Evolutionary conservation across 768 basidiomycete species (phyloP).

Genomic region (Amanita phalloides): DNA sequence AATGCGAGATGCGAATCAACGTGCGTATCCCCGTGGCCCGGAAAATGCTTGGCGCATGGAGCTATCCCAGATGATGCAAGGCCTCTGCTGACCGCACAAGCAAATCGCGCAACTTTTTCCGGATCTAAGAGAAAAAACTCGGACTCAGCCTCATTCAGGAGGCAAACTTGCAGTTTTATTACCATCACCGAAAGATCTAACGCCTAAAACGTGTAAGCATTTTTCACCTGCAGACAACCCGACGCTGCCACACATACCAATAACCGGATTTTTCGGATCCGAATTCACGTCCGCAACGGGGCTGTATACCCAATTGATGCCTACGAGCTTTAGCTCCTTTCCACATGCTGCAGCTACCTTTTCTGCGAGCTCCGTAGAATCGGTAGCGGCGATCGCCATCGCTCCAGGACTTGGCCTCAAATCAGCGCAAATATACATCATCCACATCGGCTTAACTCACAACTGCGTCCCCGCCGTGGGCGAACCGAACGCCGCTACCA

Average conservation of each 20-base stretch:
- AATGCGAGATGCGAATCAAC: constrained; percentile 62
- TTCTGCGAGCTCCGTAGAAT: constrained; percentile 30
- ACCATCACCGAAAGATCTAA: constrained; percentile 66
- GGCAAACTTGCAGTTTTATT: constrained; percentile 12
- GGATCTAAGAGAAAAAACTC: constrained; percentile 34
- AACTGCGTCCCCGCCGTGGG: constrained; percentile 54
- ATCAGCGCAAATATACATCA: neutral
- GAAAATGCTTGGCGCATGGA: constrained; percentile 57
- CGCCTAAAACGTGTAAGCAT: constrained; percentile 26
- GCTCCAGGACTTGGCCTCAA: constrained; percentile 48
- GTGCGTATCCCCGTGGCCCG: constrained; percentile 65
- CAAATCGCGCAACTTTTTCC: constrained; percentile 35
- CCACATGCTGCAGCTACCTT: constrained; percentile 38
- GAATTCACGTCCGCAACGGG: constrained; percentile 68
- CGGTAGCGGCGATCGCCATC: constrained; percentile 58
- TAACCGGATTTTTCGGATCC: constrained; percentile 61
- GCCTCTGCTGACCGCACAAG: constrained; percentile 35
- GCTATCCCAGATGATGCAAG: constrained; percentile 40
- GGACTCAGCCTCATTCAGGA: neutral
- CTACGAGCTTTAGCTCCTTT: constrained; percentile 44
- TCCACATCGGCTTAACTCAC: constrained; percentile 24
- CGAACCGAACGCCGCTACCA: constrained; percentile 19
- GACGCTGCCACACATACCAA: constrained; percentile 30
- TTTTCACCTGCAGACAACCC: neutral
- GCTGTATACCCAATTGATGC: constrained; percentile 64